Conservation (phyloP, 768 basidiomycete species). For the Kwoniella heveanensis region DNA sequence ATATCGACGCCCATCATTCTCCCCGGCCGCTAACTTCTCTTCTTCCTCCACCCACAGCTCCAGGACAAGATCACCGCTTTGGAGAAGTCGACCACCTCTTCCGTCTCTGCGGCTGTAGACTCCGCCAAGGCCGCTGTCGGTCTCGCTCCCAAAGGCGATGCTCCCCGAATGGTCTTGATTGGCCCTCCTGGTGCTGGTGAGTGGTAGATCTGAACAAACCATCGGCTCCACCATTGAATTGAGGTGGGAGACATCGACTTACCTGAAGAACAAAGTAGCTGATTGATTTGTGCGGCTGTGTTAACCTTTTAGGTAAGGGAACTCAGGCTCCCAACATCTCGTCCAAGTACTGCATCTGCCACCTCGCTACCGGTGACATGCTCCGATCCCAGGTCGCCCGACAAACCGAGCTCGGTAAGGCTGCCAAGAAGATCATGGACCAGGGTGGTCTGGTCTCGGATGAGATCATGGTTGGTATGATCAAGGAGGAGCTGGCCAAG, state of each 20-base stretch:
- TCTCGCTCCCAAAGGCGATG: conserved; percentile 61
- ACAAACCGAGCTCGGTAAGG: conserved; percentile 82
- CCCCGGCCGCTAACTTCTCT: too few species aligned
- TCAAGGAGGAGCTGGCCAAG: conserved; percentile 89
- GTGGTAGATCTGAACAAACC: conserved; percentile 51
- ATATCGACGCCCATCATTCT: too few species aligned
- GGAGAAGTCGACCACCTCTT: conserved; percentile 64
- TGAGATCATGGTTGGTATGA: conserved; percentile 97
- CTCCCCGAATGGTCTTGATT: conserved; percentile 82
- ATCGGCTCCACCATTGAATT: not conserved
- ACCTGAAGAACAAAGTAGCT: too few species aligned
- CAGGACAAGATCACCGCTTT: conserved; percentile 82
- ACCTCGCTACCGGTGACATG: conserved; percentile 99
- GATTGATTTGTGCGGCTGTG: too few species aligned
- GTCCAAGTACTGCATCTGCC: conserved; percentile 92
- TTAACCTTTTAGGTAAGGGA: too few species aligned
- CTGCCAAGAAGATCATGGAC: conserved; percentile 98
- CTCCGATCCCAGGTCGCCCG: conserved; percentile 86
- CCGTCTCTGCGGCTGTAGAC: conserved; percentile 41
- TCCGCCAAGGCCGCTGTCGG: conserved; percentile 60
- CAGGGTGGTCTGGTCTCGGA: conserved; percentile 91
- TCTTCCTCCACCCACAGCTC: conserved; percentile 57
- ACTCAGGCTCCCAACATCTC: conserved; percentile 95
- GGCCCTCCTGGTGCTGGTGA: conserved; percentile 96
- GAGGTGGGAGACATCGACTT: too few species aligned